Percentiles rank a stretch among this genome's conserved stretches.
Evolutionary conservation across 139 green algal species (phyloP).

Genomic region (Coccomyxa sp.): DNA sequence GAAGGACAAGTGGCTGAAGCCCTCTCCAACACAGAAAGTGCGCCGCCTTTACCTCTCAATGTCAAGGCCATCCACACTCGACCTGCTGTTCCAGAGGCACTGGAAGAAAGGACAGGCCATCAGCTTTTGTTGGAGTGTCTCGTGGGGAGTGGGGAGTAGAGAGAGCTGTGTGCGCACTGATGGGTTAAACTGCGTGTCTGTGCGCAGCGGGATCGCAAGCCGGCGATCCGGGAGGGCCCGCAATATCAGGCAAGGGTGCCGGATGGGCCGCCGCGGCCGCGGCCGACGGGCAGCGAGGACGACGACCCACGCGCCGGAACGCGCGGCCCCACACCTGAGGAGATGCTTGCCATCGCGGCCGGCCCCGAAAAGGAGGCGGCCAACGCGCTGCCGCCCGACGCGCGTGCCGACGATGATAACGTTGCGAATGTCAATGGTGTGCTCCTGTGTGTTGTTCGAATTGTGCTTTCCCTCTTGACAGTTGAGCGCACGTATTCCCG

Average conservation of each 20-base stretch:
- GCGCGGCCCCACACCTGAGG: constrained; percentile 22
- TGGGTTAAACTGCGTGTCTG: background rate
- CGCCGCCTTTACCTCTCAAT: background rate
- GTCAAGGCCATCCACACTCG: background rate
- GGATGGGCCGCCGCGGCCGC: background rate
- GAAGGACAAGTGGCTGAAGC: too few species aligned
- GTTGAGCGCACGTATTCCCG: background rate
- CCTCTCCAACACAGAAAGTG: too few species aligned
- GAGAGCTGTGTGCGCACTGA: background rate
- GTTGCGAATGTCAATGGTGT: background rate
- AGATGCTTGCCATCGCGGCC: constrained; percentile 28
- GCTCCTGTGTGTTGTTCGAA: background rate
- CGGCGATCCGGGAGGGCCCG: constrained; percentile 27
- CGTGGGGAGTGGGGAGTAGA: background rate
- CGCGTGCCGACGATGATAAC: constrained; percentile 20
- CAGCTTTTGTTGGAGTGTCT: background rate
- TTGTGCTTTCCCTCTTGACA: background rate
- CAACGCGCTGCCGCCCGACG: constrained; percentile 40
- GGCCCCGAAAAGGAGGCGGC: constrained; percentile 32
- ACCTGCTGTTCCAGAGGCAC: background rate
- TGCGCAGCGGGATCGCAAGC: background rate
- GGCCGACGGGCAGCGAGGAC: background rate
- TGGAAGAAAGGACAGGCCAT: background rate
- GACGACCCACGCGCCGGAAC: constrained; percentile 1
- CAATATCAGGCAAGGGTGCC: constrained; percentile 38